Evolutionary conservation across 352 stramenopile species (phyloP), one percentile per base, ranked within the genome.

Genomic region (Phytophthora chlamydospora): DNA sequence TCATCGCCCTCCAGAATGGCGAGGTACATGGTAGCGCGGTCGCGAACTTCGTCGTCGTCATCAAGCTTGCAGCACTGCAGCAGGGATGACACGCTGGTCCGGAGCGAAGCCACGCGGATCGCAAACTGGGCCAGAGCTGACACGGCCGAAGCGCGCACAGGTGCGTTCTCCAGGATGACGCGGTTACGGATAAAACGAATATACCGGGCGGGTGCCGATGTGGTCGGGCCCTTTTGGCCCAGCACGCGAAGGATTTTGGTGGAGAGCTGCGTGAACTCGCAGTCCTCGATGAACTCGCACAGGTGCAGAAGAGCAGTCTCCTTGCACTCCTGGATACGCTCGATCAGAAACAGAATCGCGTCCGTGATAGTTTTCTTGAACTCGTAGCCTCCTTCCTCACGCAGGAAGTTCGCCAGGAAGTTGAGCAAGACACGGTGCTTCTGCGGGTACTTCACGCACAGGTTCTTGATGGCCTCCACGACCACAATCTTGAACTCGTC

Each of bases 401-500:
- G 88, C 39, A 99, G 85, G 66, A 99, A 99, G 59, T 98, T 99
- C 11, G 95, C 96, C 24, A 99, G 64, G 73, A 99, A 99, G 64
- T 97, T 97, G 1, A 99, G 82, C 45, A 99, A 81, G 34, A 99
- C 89, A 41, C 96, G 89, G 75, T 99, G 95, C 71, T 99, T 99
- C 49, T 97, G 80, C 6, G 97, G 97, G 73, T 99, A 99, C 49
- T 98, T 99, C 48, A 99, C 78, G 73, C 96, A 99, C 24, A 99
- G 70, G 55, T 98, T 97, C 52, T 98, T 97, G 43, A 99, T 96
- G 27, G 94, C 94, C 31, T 97, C 86, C 24, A 99, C 97, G 19
- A 99, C 93, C 1, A 99, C 97, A 56, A 99, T 98, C 85, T 99
- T 99, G 85, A 99, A 99, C 71, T 99, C 98, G 69, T 99, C 98